Evolutionary conservation across 2,329 filamentous ascomycete genomes (phyloP), one percentile per base, ranked within the genome.

Genomic region (Penicillium psychrosexuale): DNA sequence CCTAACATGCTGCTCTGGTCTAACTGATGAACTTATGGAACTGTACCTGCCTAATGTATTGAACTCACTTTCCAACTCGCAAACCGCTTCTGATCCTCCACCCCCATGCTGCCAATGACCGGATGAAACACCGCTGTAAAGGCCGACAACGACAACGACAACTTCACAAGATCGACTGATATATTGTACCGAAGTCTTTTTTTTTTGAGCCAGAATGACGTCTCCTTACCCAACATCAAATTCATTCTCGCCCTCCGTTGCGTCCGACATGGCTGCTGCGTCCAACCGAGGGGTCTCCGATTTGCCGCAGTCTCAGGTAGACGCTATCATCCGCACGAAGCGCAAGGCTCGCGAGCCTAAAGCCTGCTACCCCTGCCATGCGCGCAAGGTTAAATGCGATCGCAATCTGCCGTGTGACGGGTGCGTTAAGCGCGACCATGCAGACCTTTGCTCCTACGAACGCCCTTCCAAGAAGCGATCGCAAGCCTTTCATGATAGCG

Each of bases 351-450:
- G 77, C 46, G 77, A 79, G 56, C 77, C 77, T 8, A 73, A 79
- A 66, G 75, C 75, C 43, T 77, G 75, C 59, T 77, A 77, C 55
- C 75, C 75, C 12, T 77, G 75, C 53, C 75, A 77, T 60, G 73
- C 74, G 48, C 72, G 75, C n/a, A 77, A 77, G 55, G 77, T 79
- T 38, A 79, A 78, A 67, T 79, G 77, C 62, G 77, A 79, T 62
- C 75, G 77, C 38, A 78, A 78, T 46, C 64, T 78, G 8, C 77
- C 77, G 3, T 79, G 77, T 63, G 76, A 78, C 56, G 76, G 76
- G 19, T 79, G 77, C 55, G 75, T 79, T 44, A 78, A 78, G 62
- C 72, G 77, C 59, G 77, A 78, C 61, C 77, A 79, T 62, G 75
- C 76, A 33, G 75, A 79, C 47, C 71, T 78, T 13, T 79, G 77